Conservation (phyloP, 371 early-diverging fungal species). For the Mortierella sp. region DNA sequence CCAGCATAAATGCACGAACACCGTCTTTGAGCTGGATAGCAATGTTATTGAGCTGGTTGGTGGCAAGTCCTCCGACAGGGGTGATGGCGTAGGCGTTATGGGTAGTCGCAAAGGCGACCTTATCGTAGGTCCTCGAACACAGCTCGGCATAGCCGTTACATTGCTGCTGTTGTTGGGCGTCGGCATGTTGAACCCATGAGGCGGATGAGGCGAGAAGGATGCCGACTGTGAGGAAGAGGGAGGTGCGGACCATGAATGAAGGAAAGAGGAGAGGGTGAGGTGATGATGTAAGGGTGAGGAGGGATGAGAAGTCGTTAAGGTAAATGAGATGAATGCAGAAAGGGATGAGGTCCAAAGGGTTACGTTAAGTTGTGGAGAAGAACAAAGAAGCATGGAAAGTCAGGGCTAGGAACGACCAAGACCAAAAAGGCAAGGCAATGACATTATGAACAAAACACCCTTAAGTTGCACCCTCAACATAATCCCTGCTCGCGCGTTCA, state of each 20-base stretch:
- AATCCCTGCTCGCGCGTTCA: too few species aligned
- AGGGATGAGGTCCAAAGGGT: slow-evolving; percentile 4
- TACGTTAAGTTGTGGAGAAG: background rate
- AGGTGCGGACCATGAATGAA: slow-evolving; percentile 30
- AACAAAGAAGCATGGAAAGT: background rate
- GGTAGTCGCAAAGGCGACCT: slow-evolving; percentile 75
- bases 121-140: slow-evolving; percentile 71
- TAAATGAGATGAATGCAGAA: background rate
- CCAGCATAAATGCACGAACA: slow-evolving; percentile 83
- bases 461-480: background rate
- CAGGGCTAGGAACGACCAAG: background rate
- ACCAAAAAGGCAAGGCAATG: background rate
- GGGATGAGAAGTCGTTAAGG: background rate
- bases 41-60: slow-evolving; percentile 78
- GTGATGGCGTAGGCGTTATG: slow-evolving; percentile 82
- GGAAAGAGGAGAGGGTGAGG: background rate
- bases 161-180: slow-evolving; percentile 51
- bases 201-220: slow-evolving; percentile 17
- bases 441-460: background rate
- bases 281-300: background rate
- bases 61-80: slow-evolving; percentile 63
- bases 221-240: slow-evolving; percentile 30
- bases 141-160: slow-evolving; percentile 83
- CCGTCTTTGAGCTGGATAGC: slow-evolving; percentile 79
- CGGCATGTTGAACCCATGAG: slow-evolving; percentile 15